Evolutionary conservation across 345 rosid genomes (phyloP).

Genomic region (Lepidium sativum): DNA sequence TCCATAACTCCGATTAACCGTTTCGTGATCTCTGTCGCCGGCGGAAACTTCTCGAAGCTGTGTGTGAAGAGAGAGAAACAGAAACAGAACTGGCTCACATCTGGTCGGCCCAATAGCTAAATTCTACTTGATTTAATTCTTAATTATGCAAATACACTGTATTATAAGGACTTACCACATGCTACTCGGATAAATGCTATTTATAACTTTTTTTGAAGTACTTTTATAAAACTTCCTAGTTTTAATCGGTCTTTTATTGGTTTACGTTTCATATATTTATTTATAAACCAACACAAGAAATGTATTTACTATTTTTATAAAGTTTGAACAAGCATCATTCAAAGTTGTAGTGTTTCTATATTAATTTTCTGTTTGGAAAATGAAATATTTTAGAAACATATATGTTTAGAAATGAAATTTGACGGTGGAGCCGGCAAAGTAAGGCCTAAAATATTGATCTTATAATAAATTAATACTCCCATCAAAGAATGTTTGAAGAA

Average conservation of each 20-base stretch:
- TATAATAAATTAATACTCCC: no score
- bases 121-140: no score
- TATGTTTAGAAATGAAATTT: not conserved
- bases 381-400: not conserved
- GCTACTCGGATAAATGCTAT: no score
- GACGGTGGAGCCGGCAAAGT: not conserved
- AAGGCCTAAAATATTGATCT: not conserved
- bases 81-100: not conserved
- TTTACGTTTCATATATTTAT: not conserved
- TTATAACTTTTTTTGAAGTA: conserved; percentile 3
- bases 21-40: conserved; percentile 13
- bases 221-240: conserved; percentile 15
- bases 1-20: conserved; percentile 30
- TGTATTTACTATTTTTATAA: not conserved
- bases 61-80: not conserved
- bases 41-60: conserved; percentile 15
- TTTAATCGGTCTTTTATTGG: conserved; percentile 6
- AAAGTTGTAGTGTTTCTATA: not conserved
- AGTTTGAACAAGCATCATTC: not conserved
- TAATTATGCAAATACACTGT: no score
- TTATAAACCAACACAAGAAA: not conserved
- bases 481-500: not conserved
- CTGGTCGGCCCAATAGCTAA: no score
- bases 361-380: not conserved
- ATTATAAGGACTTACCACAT: no score